Evolutionary conservation across 495 filamentous ascomycete genomes (phyloP).

Genomic region (Penicillium steckii): DNA sequence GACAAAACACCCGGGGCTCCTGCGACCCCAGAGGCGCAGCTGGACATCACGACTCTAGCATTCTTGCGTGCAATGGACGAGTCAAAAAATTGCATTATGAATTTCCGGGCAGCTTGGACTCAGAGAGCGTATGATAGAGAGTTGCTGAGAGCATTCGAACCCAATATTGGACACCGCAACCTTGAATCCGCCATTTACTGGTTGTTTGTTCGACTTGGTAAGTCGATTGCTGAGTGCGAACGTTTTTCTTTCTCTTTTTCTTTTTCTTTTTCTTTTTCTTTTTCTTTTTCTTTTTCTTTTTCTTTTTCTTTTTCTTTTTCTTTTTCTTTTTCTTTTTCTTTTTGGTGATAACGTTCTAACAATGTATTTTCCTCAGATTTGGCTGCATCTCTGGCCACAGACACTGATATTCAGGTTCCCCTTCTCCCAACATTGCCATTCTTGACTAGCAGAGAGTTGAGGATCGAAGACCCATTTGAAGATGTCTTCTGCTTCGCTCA

Average conservation of each 20-base stretch:
- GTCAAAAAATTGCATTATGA: conserved; percentile 10
- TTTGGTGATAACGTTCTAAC: not conserved
- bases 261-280: too few relatives aligned
- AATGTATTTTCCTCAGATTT: conserved; percentile 19
- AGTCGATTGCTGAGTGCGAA: too few relatives aligned
- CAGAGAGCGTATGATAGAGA: conserved; percentile 3
- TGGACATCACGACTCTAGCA: conserved; percentile 8
- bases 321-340: too few relatives aligned
- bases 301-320: too few relatives aligned
- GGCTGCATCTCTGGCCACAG: conserved; percentile 25
- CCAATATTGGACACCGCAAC: conserved; percentile 13
- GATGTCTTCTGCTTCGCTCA: conserved; percentile 24
- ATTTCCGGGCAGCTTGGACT: conserved; percentile 20
- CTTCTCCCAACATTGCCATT: conserved; percentile 23
- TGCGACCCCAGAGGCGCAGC: not conserved
- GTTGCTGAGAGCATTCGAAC: conserved; percentile 12
- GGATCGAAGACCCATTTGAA: conserved; percentile 20
- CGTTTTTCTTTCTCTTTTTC: too few relatives aligned
- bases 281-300: too few relatives aligned
- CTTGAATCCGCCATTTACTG: conserved; percentile 34
- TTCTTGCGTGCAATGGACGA: conserved; percentile 15
- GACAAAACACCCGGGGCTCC: not conserved
- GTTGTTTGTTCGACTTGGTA: conserved; percentile 37
- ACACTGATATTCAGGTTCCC: conserved; percentile 19
- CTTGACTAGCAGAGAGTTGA: conserved; percentile 8